Conservation (phyloP, 163 green algal species). For the Trebouxiophyceae sp. region DNA sequence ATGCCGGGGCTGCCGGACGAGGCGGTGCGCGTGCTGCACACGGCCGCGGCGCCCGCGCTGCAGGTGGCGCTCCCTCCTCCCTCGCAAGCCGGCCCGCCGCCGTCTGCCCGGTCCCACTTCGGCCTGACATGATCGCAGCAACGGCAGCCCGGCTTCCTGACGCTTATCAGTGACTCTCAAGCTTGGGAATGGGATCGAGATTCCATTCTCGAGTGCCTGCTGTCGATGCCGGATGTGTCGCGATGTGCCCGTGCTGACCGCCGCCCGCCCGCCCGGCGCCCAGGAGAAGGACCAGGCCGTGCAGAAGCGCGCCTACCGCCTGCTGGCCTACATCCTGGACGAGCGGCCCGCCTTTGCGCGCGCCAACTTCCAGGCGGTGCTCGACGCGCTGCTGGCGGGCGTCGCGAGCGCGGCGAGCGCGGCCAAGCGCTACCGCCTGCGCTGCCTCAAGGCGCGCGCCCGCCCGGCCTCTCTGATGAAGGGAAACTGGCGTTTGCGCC, state of each 20-base stretch:
- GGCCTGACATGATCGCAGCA: no score
- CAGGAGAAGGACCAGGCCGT: constrained; percentile 55
- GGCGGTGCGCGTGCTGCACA: constrained; percentile 58
- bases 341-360: constrained; percentile 35
- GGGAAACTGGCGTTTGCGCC: no score
- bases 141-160: no score
- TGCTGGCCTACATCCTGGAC: constrained; percentile 66
- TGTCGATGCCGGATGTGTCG: no score
- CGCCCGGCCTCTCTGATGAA: no score
- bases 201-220: no score
- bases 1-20: constrained; percentile 54
- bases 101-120: no score
- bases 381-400: constrained; percentile 39
- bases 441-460: constrained; percentile 54
- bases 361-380: constrained; percentile 28
- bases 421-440: constrained; percentile 73
- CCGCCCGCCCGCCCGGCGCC: neutral
- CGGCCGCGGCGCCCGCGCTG: constrained; percentile 41
- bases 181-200: no score
- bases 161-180: no score
- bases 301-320: constrained; percentile 92
- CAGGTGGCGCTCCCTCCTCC: constrained; percentile 14
- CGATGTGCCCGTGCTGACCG: no score
- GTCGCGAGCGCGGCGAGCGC: constrained; percentile 35
- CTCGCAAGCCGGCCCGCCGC: neutral